Conservation (phyloP, 2,329 filamentous ascomycete species). For the Colletotrichum liriopes region DNA sequence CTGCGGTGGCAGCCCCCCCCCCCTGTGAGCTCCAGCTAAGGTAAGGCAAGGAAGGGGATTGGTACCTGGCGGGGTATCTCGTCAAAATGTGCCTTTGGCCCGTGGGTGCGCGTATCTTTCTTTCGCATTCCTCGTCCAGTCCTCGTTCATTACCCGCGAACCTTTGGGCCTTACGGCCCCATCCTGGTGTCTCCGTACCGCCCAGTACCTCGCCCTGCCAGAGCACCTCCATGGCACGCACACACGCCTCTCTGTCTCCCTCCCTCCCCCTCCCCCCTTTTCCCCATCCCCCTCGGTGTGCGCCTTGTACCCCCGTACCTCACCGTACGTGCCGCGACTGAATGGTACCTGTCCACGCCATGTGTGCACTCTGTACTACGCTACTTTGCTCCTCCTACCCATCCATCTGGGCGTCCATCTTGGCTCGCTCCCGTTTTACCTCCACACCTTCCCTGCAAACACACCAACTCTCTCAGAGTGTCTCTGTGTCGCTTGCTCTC, state of each 20-base stretch:
- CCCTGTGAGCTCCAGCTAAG: not conserved
- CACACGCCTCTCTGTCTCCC: conserved; percentile 1
- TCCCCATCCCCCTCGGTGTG: not conserved
- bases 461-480: conserved; percentile 17
- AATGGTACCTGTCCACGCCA: conserved; percentile 5
- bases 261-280: not conserved
- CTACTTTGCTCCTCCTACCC: conserved; percentile 14
- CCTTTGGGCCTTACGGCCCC: conserved; percentile 14
- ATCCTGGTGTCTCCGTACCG: conserved; percentile 1
- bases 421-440: conserved; percentile 42
- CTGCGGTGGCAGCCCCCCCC: not conserved
- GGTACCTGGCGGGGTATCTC: not conserved
- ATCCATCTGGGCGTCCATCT: conserved; percentile 39
- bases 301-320: conserved; percentile 1
- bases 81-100: conserved; percentile 1
- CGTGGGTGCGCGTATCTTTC: conserved; percentile 15
- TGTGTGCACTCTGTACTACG: not conserved
- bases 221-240: not conserved
- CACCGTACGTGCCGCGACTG: not conserved
- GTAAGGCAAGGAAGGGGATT: not conserved
- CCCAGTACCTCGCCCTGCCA: not conserved
- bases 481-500: not conserved
- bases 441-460: conserved; percentile 39
- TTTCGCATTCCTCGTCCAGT: conserved; percentile 22
- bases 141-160: conserved; percentile 19